These are phyloP conservation scores for Trichothecium sympodiale DNA, from an alignment of 2,329 filamentous ascomycete genomes.

Conservation along the genomic window DNA sequence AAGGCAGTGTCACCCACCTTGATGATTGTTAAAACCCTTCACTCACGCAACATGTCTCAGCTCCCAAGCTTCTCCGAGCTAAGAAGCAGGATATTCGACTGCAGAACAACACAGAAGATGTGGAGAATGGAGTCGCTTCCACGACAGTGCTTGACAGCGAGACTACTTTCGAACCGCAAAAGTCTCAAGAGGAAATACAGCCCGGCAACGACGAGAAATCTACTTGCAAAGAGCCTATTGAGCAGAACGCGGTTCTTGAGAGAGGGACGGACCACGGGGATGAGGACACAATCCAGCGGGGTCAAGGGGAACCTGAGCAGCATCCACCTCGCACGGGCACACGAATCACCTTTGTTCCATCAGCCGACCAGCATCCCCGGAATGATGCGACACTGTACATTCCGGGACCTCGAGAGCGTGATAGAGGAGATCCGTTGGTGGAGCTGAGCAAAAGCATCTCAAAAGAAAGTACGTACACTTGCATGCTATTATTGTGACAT, in stretches of 20 bases:
- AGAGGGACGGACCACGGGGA: too few relatives aligned
- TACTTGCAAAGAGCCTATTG: too few relatives aligned
- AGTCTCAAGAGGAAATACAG: not conserved
- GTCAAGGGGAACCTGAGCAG: too few relatives aligned
- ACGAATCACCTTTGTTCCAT: slow-evolving; percentile 17
- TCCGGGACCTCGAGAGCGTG: slow-evolving; percentile 20
- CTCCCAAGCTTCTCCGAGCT: slow-evolving; percentile 2
- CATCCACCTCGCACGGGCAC: not conserved
- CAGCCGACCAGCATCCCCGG: slow-evolving; percentile 13
- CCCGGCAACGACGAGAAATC: too few relatives aligned
- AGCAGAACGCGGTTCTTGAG: too few relatives aligned
- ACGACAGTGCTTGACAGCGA: not conserved
- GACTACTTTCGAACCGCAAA: not conserved
- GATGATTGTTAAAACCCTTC: too few relatives aligned
- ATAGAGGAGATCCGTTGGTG: slow-evolving; percentile 16
- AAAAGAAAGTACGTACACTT: slow-evolving; percentile 11
- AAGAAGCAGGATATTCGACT: not conserved
- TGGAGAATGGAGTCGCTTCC: too few relatives aligned
- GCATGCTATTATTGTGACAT: too few relatives aligned
- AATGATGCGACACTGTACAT: slow-evolving; percentile 16
- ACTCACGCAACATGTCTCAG: slow-evolving; percentile 1
- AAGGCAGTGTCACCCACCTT: slow-evolving; percentile 6
- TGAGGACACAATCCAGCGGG: too few relatives aligned
- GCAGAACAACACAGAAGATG: not conserved
- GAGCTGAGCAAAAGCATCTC: slow-evolving; percentile 10